Evolutionary conservation across 2,329 filamentous ascomycete genomes (phyloP).

Genomic region (Aspergillus amoenus): DNA sequence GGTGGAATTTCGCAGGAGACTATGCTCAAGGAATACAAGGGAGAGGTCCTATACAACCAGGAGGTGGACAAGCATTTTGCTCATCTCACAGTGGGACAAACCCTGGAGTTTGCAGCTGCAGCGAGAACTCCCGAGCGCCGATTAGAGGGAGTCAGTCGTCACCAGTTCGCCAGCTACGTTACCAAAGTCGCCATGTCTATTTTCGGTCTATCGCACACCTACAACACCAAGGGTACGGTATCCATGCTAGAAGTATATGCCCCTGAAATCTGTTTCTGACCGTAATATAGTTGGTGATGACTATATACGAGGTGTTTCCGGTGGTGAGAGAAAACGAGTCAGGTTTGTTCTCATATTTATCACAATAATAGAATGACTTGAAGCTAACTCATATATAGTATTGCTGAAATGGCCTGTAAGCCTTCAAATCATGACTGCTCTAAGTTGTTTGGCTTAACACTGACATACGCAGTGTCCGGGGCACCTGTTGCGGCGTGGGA

Average conservation of each 20-base stretch:
- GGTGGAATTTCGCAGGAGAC: constrained; percentile 64
- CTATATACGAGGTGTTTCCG: constrained; percentile 61
- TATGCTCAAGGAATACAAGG: constrained; percentile 64
- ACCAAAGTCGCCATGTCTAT: constrained; percentile 43
- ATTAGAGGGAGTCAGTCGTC: constrained; percentile 43
- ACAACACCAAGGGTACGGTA: constrained; percentile 45
- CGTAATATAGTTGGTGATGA: constrained; percentile 46
- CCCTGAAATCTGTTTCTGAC: constrained; percentile 6
- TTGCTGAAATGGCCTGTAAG: constrained; percentile 39
- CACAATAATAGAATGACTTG: constrained; percentile 20
- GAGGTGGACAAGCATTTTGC: constrained; percentile 54
- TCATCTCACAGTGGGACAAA: constrained; percentile 57
- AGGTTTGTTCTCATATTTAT: constrained; percentile 35
- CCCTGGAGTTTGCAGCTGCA: constrained; percentile 56
- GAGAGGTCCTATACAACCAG: constrained; percentile 41
- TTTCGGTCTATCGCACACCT: constrained; percentile 43
- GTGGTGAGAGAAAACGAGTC: constrained; percentile 62
- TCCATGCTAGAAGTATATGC: not conserved
- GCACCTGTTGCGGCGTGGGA: constrained; percentile 45
- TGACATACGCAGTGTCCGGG: constrained; percentile 29
- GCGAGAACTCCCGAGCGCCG: constrained; percentile 48
- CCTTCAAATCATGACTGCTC: not conserved
- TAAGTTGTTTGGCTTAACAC: not conserved
- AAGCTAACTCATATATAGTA: constrained; percentile 23
- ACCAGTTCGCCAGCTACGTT: constrained; percentile 44